Evolutionary conservation across 106 monocot species (phyloP).

Genomic region (Gastrodia elata): DNA sequence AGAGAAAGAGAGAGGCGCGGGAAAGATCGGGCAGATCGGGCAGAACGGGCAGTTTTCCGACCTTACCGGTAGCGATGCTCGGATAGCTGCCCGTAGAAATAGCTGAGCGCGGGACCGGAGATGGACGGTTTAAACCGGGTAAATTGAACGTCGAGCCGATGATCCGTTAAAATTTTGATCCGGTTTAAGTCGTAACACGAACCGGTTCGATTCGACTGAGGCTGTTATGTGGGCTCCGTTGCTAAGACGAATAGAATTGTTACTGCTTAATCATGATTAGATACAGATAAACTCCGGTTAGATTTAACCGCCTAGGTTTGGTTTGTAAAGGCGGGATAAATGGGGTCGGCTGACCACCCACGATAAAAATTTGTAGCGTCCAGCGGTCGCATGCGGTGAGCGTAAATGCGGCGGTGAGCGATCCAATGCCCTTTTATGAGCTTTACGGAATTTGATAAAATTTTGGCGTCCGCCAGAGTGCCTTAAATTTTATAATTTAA

Average conservation of each 20-base stretch:
- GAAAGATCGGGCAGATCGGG: background rate
- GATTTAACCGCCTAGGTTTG: background rate
- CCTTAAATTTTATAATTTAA: no score
- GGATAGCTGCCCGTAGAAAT: conserved; percentile 10
- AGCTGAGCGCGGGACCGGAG: background rate
- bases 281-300: background rate
- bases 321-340: background rate
- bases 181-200: background rate
- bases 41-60: conserved; percentile 1
- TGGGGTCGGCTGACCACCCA: background rate
- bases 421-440: background rate
- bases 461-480: background rate
- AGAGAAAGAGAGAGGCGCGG: background rate
- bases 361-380: background rate
- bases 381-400: background rate
- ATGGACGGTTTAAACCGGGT: background rate
- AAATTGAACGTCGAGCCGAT: background rate
- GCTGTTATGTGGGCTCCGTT: background rate
- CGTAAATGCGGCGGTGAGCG: background rate
- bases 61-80: background rate
- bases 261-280: background rate
- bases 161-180: background rate
- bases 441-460: background rate
- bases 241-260: background rate
- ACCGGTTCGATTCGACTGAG: background rate